Evolutionary conservation across 83 land plant genomes (phyloP).

Genomic region (Diphasiastrum complanatum): DNA sequence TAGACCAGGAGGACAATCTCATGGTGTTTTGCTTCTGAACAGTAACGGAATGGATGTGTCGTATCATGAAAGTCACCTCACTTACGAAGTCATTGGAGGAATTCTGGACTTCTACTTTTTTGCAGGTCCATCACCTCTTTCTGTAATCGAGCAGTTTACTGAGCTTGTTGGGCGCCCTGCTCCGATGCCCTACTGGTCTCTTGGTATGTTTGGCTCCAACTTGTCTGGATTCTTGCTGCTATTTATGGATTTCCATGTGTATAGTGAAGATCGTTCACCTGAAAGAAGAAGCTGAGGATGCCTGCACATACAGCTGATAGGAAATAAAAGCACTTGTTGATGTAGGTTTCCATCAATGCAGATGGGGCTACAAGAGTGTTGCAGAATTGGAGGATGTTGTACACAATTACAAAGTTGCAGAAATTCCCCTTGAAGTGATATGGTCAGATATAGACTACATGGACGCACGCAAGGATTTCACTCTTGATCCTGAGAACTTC

Average conservation of each 20-base stretch:
- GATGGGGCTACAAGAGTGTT: slow-evolving; percentile 70
- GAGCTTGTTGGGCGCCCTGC: slow-evolving; percentile 66
- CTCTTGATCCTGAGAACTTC: slow-evolving; percentile 59
- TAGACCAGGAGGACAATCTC: slow-evolving; percentile 46
- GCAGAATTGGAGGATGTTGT: slow-evolving; percentile 58
- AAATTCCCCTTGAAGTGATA: slow-evolving; percentile 73
- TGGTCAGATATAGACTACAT: slow-evolving; percentile 88
- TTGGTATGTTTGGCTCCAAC: slow-evolving; percentile 36
- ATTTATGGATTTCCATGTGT: not conserved
- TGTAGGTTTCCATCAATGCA: slow-evolving; percentile 80
- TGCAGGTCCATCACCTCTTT: slow-evolving; percentile 59
- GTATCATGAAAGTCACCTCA: slow-evolving; percentile 45
- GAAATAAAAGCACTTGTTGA: not conserved
- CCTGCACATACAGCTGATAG: slow-evolving; percentile 1
- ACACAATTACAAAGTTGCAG: slow-evolving; percentile 41
- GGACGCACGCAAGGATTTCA: slow-evolving; percentile 73
- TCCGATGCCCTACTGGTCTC: slow-evolving; percentile 89
- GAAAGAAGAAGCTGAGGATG: not conserved
- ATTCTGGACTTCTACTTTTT: slow-evolving; percentile 89
- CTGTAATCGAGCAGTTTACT: slow-evolving; percentile 77
- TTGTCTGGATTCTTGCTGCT: not conserved
- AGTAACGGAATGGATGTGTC: slow-evolving; percentile 94
- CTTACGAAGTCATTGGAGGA: slow-evolving; percentile 81
- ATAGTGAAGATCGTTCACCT: not conserved
- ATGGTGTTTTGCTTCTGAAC: slow-evolving; percentile 78